A percentile compares a stretch with the other conserved stretches of the same genome.
Evolutionary conservation across 108 stramenopile genomes (phyloP).

Genomic region (Stephanodiscus triporus): DNA sequence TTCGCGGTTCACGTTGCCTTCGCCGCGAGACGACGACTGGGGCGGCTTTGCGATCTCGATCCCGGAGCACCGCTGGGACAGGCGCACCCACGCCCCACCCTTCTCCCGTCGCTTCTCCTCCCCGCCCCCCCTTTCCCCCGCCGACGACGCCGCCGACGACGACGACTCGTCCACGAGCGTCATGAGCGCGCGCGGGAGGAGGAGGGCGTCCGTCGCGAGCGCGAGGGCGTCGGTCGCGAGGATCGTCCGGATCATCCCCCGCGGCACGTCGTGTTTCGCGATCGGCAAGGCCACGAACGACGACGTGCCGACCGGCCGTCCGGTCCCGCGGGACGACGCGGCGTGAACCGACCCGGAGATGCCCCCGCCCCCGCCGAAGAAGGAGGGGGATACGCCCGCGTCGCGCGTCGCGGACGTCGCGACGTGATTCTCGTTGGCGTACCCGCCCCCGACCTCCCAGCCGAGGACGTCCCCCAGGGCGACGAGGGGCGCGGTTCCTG

Average conservation of each 20-base stretch:
- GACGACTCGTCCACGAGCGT: constrained; percentile 1
- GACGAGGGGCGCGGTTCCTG: constrained; percentile 48
- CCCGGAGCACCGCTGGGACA: constrained; percentile 42
- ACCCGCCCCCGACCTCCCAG: neutral
- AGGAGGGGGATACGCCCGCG: constrained; percentile 23
- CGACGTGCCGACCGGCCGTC: constrained; percentile 13
- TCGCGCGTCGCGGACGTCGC: constrained; percentile 14
- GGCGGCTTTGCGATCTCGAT: constrained; percentile 33
- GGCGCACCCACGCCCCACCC: constrained; percentile 16
- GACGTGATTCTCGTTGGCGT: constrained; percentile 27
- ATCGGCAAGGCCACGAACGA: constrained; percentile 27
- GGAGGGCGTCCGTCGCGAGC: constrained; percentile 39
- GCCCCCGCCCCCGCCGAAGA: neutral
- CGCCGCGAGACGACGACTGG: too few species aligned
- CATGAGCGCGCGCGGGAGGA: constrained; percentile 33
- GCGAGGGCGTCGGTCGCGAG: neutral
- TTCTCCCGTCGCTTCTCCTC: neutral
- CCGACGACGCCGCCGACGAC: neutral
- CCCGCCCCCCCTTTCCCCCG: constrained; percentile 3
- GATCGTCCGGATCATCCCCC: constrained; percentile 18
- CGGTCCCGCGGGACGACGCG: constrained; percentile 1
- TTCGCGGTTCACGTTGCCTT: too few species aligned
- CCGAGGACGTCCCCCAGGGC: constrained; percentile 34
- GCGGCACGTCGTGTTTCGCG: constrained; percentile 13
- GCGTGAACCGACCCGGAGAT: neutral